Percentiles rank a stretch among this genome's conserved stretches.
Conservation (phyloP, 345 rosid species). For the Ricinus communis region DNA sequence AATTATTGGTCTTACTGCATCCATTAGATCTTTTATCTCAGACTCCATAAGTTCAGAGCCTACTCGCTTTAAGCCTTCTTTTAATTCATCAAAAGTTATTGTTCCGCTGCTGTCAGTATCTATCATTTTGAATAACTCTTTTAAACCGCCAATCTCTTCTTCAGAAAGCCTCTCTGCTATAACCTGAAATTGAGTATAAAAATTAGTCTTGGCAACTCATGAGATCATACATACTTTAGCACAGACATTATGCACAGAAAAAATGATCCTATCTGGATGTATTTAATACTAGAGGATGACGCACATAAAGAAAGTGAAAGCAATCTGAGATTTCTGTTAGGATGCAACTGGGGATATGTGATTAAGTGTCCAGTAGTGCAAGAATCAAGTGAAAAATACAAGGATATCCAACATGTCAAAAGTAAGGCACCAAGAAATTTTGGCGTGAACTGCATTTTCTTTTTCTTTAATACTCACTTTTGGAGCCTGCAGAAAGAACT, state of each 20-base stretch:
- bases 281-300: too few species aligned
- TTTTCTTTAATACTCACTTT: too few species aligned
- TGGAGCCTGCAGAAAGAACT: background rate
- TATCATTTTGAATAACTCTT: slow-evolving; percentile 77
- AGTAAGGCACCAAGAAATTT: background rate
- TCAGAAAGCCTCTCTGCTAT: slow-evolving; percentile 78
- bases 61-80: slow-evolving; percentile 53
- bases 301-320: too few species aligned
- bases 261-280: too few species aligned
- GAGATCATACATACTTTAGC: too few species aligned
- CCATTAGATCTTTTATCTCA: slow-evolving; percentile 71
- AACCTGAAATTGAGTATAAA: slow-evolving; percentile 35
- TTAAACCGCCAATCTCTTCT: slow-evolving; percentile 79
- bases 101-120: slow-evolving; percentile 75
- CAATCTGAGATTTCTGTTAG: too few species aligned
- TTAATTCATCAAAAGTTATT: slow-evolving; percentile 72
- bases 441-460: background rate
- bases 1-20: slow-evolving; percentile 50
- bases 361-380: background rate
- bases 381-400: background rate
- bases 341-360: too few species aligned
- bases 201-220: background rate
- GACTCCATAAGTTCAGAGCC: slow-evolving; percentile 85
- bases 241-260: too few species aligned
- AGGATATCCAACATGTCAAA: background rate